Evolutionary conservation across 2,329 filamentous ascomycete genomes (phyloP).

Genomic region (Cercospora sp.): DNA sequence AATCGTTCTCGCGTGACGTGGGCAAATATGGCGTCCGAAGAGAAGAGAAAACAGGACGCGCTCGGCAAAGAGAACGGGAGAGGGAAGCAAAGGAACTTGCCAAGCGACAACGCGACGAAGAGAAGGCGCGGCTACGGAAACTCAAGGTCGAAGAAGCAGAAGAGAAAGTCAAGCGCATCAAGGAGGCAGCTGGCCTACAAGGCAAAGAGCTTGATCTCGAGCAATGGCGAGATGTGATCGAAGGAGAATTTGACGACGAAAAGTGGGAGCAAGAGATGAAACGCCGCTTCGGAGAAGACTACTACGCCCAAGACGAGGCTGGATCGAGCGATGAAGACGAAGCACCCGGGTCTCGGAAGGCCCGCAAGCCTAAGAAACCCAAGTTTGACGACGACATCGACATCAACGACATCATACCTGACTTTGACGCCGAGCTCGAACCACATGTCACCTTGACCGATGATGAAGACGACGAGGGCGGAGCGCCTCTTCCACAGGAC

Average conservation of each 20-base stretch:
- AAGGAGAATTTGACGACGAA: slow-evolving; percentile 84
- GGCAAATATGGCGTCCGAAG: slow-evolving; percentile 81
- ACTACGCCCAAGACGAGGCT: slow-evolving; percentile 71
- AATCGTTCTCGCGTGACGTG: slow-evolving; percentile 85
- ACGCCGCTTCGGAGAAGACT: slow-evolving; percentile 82
- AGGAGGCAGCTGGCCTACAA: slow-evolving; percentile 78
- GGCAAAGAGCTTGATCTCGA: slow-evolving; percentile 68
- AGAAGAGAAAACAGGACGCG: slow-evolving; percentile 79
- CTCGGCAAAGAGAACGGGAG: slow-evolving; percentile 77
- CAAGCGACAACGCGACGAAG: slow-evolving; percentile 72
- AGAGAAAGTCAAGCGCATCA: slow-evolving; percentile 82
- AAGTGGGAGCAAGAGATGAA: slow-evolving; percentile 91
- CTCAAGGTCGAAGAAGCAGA: slow-evolving; percentile 90
- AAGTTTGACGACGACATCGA: slow-evolving; percentile 97
- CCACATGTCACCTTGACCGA: slow-evolving; percentile 61
- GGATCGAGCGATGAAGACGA: slow-evolving; percentile 46
- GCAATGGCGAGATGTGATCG: slow-evolving; percentile 81
- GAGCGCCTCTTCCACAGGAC: slow-evolving; percentile 26
- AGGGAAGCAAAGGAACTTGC: slow-evolving; percentile 75
- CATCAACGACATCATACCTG: slow-evolving; percentile 86
- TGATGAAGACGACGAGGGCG: slow-evolving; percentile 46
- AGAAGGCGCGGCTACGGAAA: slow-evolving; percentile 79
- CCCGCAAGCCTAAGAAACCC: slow-evolving; percentile 74
- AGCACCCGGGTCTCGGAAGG: slow-evolving; percentile 41
- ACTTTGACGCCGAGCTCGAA: slow-evolving; percentile 67